Evolutionary conservation across 176 grass and related monocot species (phyloP).

Genomic region (Phyllostachys edulis): DNA sequence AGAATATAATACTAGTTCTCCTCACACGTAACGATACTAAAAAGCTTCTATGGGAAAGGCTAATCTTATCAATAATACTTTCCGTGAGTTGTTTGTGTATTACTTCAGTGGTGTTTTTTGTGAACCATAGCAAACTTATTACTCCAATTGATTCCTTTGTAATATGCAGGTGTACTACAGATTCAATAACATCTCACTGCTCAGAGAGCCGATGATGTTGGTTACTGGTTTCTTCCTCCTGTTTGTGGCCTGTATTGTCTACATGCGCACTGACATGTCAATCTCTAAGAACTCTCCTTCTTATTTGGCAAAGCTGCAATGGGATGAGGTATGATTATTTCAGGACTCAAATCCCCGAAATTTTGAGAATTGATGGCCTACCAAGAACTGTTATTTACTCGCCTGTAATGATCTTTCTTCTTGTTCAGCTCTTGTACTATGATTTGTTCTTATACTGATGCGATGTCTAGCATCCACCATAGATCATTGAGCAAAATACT

Average conservation of each 20-base stretch:
- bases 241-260: slow-evolving; percentile 74
- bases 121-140: slow-evolving; percentile 13
- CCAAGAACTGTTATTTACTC: not conserved
- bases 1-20: not conserved
- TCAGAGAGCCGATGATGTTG: slow-evolving; percentile 90
- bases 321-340: slow-evolving; percentile 76
- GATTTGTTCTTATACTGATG: not conserved
- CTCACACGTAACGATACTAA: not conserved
- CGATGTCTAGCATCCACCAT: not conserved
- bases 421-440: not conserved
- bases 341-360: not conserved
- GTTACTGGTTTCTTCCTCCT: slow-evolving; percentile 83
- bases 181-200: slow-evolving; percentile 80
- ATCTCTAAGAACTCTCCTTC: slow-evolving; percentile 93
- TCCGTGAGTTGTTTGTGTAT: not conserved
- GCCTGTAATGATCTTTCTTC: not conserved
- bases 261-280: slow-evolving; percentile 89
- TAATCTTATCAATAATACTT: not conserved
- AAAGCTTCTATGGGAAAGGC: slow-evolving; percentile 8
- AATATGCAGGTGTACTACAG: slow-evolving; percentile 84
- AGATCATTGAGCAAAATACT: not conserved
- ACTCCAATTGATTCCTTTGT: slow-evolving; percentile 15
- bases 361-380: not conserved
- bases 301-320: slow-evolving; percentile 85
- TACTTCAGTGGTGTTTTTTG: not conserved